Base-by-base conservation (phyloP, 352 stramenopile species). In the Globisporangium alternatum region DNA sequence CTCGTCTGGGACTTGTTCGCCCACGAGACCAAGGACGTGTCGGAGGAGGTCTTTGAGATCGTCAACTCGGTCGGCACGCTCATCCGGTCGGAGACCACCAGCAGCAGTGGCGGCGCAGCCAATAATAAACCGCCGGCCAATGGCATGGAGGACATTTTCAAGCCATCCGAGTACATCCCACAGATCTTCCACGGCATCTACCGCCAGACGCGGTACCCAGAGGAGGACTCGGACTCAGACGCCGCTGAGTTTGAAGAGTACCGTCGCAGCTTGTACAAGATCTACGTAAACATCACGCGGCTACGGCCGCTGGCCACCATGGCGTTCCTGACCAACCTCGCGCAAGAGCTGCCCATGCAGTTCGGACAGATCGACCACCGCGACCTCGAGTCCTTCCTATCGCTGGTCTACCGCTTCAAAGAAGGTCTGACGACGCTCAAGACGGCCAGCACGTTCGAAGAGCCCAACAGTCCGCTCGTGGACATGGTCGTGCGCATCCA, bases 221-320 rank as follows among this genome's bases (percentile, higher is more conserved):
- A 91, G 8, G 79, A 91, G 22, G 78, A 91, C 57, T 74, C 77
- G 0, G 81, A 92, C 67, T 85, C 83, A 56, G 88, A 96, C 62
- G 86, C 79, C 25, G 80, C 87, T 8, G 86, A 92, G 62, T 93
- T 96, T 60, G 88, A 95, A 71, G 78, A 90, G 51, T 94, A 95
- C 63, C 81, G 86, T 30, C 81, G 80, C 52, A 90, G 85, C 58
- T 67, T 94, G 22, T 92, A 89, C 72, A 92, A 90, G 54, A 93
- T 96, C 62, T 96, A 91, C 64, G 81, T 96, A 51, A 94, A 96
- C 65, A 87, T 93, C 56, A 86, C 86, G 43, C 86, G 86, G 1
- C 71, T 90, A 55, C 75, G 85, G 37, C 79, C 88, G 31, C 68
- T 89, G 41, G 77, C 91, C 35, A 89, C 85, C 28, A 71, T 95